phyloP scores from a whole-genome alignment of 768 basidiomycete genomes.

The Tricholoma sp. region DNA sequence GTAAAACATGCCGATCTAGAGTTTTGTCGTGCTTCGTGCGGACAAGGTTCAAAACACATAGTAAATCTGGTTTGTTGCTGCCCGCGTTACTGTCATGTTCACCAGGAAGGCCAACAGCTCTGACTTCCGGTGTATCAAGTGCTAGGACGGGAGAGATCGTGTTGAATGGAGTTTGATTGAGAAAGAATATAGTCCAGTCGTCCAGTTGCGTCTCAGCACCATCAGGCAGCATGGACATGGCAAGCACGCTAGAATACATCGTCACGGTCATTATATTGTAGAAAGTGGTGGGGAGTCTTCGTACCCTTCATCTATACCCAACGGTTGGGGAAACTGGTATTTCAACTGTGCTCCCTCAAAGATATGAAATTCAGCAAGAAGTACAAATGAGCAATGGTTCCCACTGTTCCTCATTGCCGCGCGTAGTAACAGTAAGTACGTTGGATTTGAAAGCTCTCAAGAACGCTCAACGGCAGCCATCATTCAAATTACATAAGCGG shows the following conservation, averaged over 20 bases:
- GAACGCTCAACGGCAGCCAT: no score
- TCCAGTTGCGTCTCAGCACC: slow-evolving; percentile 92
- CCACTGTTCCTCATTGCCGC: slow-evolving; percentile 52
- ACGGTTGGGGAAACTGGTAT: slow-evolving; percentile 92
- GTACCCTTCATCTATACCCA: slow-evolving; percentile 93
- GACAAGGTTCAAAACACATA: slow-evolving; percentile 89
- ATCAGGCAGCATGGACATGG: slow-evolving; percentile 98
- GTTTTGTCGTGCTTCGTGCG: slow-evolving; percentile 88
- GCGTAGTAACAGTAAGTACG: neutral
- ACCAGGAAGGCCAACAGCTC: slow-evolving; percentile 30
- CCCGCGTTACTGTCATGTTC: slow-evolving; percentile 22
- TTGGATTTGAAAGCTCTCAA: no score
- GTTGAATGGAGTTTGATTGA: slow-evolving; percentile 91
- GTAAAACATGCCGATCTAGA: slow-evolving; percentile 55
- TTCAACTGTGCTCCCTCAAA: slow-evolving; percentile 89
- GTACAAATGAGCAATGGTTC: slow-evolving; percentile 85
- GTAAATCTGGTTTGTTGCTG: slow-evolving; percentile 44
- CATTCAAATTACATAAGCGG: neutral
- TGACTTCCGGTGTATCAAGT: slow-evolving; percentile 50
- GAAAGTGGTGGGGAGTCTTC: slow-evolving; percentile 18
- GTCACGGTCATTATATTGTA: slow-evolving; percentile 9
- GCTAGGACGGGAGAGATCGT: slow-evolving; percentile 80
- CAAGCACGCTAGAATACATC: slow-evolving; percentile 60
- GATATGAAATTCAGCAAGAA: slow-evolving; percentile 99
- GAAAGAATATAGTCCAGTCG: slow-evolving; percentile 98